Evolutionary conservation across 2,329 filamentous ascomycete genomes (phyloP).

Genomic region (Emericellopsis atlantica): DNA sequence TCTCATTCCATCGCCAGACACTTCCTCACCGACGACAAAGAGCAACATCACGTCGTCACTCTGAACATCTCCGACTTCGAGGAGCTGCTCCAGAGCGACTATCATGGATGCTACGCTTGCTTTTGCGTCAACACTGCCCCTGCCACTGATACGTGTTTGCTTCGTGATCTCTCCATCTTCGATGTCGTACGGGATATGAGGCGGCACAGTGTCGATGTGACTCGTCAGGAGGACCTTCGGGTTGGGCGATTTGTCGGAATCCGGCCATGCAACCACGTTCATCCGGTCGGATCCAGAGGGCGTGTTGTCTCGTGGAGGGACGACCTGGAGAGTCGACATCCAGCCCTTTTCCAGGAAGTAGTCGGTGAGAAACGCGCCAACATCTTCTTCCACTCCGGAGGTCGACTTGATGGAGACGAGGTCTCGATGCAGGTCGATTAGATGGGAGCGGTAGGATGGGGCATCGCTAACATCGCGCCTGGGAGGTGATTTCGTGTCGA

Average conservation of each 20-base stretch:
- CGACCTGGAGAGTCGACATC: constrained; percentile 25
- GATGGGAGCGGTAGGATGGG: constrained; percentile 27
- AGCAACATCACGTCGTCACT: constrained; percentile 44
- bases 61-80: constrained; percentile 24
- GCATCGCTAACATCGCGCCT: constrained; percentile 5
- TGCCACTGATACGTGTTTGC: constrained; percentile 50
- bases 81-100: constrained; percentile 47
- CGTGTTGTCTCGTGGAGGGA: constrained; percentile 19
- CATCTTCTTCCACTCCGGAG: constrained; percentile 52
- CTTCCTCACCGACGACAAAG: constrained; percentile 75
- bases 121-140: constrained; percentile 64
- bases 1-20: constrained; percentile 68
- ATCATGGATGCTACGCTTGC: constrained; percentile 62
- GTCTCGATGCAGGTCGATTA: constrained; percentile 62
- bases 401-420: constrained; percentile 67
- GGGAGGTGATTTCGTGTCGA: too few relatives aligned
- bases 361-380: constrained; percentile 54
- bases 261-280: constrained; percentile 3
- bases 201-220: constrained; percentile 73
- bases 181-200: constrained; percentile 56
- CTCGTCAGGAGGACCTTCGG: constrained; percentile 57
- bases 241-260: constrained; percentile 22
- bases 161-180: constrained; percentile 28
- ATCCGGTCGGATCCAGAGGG: constrained; percentile 12
- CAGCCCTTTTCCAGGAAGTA: constrained; percentile 45